Base-by-base conservation (phyloP, 1,139 yeast species). In the Taiozyma onychis region DNA sequence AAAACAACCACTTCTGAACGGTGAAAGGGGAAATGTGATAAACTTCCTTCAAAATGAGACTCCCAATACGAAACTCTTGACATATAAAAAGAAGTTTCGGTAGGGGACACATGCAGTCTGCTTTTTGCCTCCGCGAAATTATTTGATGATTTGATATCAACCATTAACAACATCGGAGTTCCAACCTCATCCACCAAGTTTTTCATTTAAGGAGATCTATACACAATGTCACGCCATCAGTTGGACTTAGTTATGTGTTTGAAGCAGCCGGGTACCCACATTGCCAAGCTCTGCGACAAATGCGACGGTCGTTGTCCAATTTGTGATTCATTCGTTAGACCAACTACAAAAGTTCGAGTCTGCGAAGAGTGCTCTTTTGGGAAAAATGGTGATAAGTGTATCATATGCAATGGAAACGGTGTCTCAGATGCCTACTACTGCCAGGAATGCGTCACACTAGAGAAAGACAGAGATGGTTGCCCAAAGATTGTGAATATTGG, bases 241-340 rank as follows among this genome's bases (percentile, higher is more conserved):
- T 83, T 85, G 53, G 98, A 91, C 66, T 75, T 91, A 37, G 80
- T 88, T 4, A 84, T 86, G 72, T 91, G 98, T 65, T 74, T 88
- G 77, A 88, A 86, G 63, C 95, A 83, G 61, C 90, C 97, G 2
- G 97, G 98, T 1, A 77, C 81, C 0, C 68, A 72, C 34, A 66
- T 80, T 7, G 97, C 96, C 0, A 70, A 75, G 51, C 74, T 91
- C 9, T 91, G 99, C 63, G 81, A 80, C 41, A 86, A 78, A 66
- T 91, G 99, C 66, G 97, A 91, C 63, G 98, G 97, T 2, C 76
- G 84, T 56, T 91, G 99, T 63, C 97, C 97, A 2, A 74, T 82
- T 1, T 91, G 99, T 67, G 98, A 90, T 64, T 87, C 96, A 1
- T 80, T 77, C 57, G 97, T 89, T 13, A 82, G 87, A 54, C 91